These are phyloP conservation scores for Bipolaris zeicola DNA, from an alignment of 2,329 filamentous ascomycete species.

Conservation along the genomic window DNA sequence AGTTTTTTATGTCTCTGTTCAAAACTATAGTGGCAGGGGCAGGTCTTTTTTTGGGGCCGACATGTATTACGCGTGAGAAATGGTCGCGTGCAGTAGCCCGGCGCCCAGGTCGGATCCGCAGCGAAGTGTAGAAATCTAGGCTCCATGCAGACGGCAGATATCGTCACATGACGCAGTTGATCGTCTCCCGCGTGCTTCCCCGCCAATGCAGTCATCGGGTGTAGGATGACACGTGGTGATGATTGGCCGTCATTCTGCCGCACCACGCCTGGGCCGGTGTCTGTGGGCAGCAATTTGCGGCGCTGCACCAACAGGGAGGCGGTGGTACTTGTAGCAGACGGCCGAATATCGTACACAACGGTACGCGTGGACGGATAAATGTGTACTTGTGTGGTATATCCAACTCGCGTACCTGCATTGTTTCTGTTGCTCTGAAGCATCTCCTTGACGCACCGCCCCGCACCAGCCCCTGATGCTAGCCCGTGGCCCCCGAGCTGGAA, in stretches of 20 bases:
- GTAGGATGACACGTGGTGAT: conserved; percentile 14
- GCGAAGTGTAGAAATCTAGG: conserved; percentile 2
- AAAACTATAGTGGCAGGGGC: too few species aligned
- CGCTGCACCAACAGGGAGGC: conserved; percentile 11
- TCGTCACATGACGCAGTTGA: conserved; percentile 11
- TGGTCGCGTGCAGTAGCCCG: conserved; percentile 12
- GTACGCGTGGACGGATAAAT: not conserved
- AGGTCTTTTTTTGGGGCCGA: not conserved
- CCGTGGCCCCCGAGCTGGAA: conserved; percentile 10
- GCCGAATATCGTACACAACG: not conserved
- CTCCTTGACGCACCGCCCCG: conserved; percentile 21
- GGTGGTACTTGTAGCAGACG: conserved; percentile 4
- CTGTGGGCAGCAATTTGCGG: conserved; percentile 10
- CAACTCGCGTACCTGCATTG: conserved; percentile 21
- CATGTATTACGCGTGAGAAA: not conserved
- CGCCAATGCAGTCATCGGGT: conserved; percentile 7
- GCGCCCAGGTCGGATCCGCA: not conserved
- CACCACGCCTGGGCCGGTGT: conserved; percentile 7
- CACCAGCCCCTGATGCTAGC: conserved; percentile 26
- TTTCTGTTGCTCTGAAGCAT: conserved; percentile 18
- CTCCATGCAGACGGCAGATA: not conserved
- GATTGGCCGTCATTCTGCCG: conserved; percentile 17
- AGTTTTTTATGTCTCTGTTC: too few species aligned
- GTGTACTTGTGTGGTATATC: not conserved
- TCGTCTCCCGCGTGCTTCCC: conserved; percentile 10